Percentiles rank a stretch among this genome's conserved stretches.
Evolutionary conservation across 768 basidiomycete species (phyloP).

Genomic region (Russula griseocarnosa): DNA sequence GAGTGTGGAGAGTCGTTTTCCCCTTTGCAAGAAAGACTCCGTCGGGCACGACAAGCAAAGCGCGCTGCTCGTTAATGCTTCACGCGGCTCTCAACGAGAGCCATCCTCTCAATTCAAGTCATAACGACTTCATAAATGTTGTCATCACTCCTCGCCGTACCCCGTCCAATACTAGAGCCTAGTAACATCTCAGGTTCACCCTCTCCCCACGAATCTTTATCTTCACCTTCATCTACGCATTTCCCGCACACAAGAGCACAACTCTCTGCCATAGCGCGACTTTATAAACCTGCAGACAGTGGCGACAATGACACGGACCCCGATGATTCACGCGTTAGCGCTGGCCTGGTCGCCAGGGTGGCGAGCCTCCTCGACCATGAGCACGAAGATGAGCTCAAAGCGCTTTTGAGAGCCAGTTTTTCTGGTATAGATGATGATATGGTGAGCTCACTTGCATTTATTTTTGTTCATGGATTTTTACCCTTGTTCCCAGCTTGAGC

Average conservation of each 20-base stretch:
- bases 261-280: constrained; percentile 66
- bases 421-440: constrained; percentile 58
- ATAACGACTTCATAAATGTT: constrained; percentile 26
- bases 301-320: constrained; percentile 55
- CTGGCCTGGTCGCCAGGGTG: constrained; percentile 64
- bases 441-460: constrained; percentile 41
- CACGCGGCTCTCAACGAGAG: constrained; percentile 29
- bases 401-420: constrained; percentile 64
- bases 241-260: constrained; percentile 85
- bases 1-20: background rate
- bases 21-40: constrained; percentile 1
- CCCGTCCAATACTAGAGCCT: constrained; percentile 21
- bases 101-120: constrained; percentile 28
- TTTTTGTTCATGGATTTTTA: background rate
- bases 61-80: constrained; percentile 25
- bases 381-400: constrained; percentile 83
- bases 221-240: constrained; percentile 35
- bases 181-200: constrained; percentile 26
- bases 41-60: constrained; percentile 16
- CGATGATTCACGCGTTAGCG: constrained; percentile 54
- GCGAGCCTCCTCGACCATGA: constrained; percentile 72
- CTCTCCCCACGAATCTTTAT: constrained; percentile 18
- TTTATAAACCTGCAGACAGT: constrained; percentile 58
- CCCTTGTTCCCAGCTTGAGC: constrained; percentile 58
- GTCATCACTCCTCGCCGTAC: constrained; percentile 28